Percentiles rank a stretch among this genome's conserved stretches.
These are phyloP conservation scores for Aspergillus wentii DNA, from an alignment of 495 filamentous ascomycete species.

Conservation along the genomic window DNA sequence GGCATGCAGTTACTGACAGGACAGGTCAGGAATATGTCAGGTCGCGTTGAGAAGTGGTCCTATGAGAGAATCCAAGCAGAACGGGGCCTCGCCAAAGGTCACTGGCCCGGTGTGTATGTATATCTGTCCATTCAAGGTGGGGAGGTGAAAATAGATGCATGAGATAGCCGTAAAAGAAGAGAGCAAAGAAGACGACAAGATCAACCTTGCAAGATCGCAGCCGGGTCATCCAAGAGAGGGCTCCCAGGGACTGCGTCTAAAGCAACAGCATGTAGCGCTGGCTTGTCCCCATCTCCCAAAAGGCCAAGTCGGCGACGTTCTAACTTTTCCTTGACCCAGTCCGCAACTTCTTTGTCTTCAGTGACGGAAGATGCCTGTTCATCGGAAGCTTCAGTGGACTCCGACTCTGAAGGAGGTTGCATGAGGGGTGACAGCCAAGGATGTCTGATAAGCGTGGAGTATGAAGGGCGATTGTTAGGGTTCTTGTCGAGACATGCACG, in stretches of 20 bases:
- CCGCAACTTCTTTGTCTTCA: conserved; percentile 73
- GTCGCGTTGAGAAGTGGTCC: too few relatives aligned
- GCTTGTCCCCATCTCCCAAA: conserved; percentile 46
- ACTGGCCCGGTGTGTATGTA: too few relatives aligned
- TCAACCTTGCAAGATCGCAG: too few relatives aligned
- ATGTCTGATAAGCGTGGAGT: conserved; percentile 82
- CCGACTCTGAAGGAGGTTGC: conserved; percentile 77
- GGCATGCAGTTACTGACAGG: too few relatives aligned
- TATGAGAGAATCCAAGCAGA: too few relatives aligned
- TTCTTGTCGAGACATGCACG: conserved; percentile 87
- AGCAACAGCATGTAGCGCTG: conserved; percentile 75
- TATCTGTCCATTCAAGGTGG: too few relatives aligned
- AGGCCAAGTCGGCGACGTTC: conserved; percentile 53
- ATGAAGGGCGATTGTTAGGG: conserved; percentile 83
- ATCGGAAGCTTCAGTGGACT: conserved; percentile 57
- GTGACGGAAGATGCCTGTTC: conserved; percentile 39
- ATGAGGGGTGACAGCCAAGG: conserved; percentile 78
- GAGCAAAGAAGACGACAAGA: too few relatives aligned
- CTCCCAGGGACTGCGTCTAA: conserved; percentile 53
- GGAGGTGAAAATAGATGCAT: too few relatives aligned
- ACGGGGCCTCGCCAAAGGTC: too few relatives aligned
- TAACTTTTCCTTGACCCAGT: conserved; percentile 76
- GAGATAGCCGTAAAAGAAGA: too few relatives aligned
- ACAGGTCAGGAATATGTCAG: too few relatives aligned
- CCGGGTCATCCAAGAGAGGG: conserved; percentile 25